Percentiles rank a stretch among this genome's conserved stretches.
Conservation (phyloP, 75 land plant species). For the Selaginella tamariscina region DNA sequence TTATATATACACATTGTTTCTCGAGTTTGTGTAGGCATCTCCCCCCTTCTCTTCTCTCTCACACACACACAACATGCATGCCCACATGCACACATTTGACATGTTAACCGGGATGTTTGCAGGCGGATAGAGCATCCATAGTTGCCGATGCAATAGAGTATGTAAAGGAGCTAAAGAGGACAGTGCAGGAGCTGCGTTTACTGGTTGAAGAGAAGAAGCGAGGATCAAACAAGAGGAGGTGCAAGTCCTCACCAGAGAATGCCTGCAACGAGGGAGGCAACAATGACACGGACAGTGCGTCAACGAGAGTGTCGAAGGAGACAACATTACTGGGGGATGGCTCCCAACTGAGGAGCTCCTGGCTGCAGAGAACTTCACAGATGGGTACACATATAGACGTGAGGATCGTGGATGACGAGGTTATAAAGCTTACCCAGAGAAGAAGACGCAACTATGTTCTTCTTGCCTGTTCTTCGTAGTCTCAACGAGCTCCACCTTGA, state of each 20-base stretch:
- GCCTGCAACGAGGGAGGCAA: not conserved
- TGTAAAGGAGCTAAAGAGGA: not conserved
- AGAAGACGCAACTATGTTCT: conserved; percentile 23
- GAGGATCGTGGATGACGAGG: conserved; percentile 72
- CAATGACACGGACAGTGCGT: conserved; percentile 16
- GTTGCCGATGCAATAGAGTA: not conserved
- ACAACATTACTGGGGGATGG: conserved; percentile 13
- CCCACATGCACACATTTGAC: too few species aligned
- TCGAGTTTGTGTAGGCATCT: not conserved
- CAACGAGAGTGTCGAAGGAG: conserved; percentile 14
- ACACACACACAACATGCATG: too few species aligned
- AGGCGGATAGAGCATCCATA: not conserved
- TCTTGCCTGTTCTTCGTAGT: conserved; percentile 37
- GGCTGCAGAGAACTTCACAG: conserved; percentile 57
- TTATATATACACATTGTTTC: not conserved
- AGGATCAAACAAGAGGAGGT: conserved; percentile 3
- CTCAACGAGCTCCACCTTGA: conserved; percentile 74
- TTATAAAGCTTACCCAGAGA: conserved; percentile 59
- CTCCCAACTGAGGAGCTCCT: conserved; percentile 46
- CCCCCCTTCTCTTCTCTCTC: not conserved
- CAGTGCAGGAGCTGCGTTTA: conserved; percentile 33
- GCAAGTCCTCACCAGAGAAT: conserved; percentile 10
- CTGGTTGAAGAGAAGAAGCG: conserved; percentile 37
- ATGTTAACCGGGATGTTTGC: too few species aligned
- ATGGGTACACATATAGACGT: conserved; percentile 63